Evolutionary conservation across 1,284 basidiomycete species (phyloP).

Genomic region (Vanrija sp.): DNA sequence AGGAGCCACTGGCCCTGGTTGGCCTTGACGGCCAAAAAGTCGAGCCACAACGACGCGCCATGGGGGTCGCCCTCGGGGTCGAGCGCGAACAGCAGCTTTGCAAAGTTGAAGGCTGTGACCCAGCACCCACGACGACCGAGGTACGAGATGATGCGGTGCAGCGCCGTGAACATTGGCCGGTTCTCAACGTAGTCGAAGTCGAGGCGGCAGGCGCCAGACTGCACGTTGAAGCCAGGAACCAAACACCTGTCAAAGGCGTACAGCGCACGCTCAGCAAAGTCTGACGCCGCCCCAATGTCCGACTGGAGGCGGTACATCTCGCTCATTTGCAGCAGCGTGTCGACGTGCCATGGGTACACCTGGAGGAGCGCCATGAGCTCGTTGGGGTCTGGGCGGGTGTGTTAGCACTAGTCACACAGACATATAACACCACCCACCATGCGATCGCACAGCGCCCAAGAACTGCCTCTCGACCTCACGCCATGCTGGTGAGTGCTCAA

Average conservation of each 20-base stretch:
- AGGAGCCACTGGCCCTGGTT: constrained; percentile 76
- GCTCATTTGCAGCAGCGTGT: constrained; percentile 81
- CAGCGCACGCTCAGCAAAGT: constrained; percentile 78
- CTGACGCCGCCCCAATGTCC: constrained; percentile 76
- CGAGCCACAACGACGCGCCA: constrained; percentile 74
- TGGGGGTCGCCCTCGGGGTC: constrained; percentile 83
- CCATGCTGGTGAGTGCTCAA: constrained; percentile 78
- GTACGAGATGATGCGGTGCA: constrained; percentile 76
- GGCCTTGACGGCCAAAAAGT: constrained; percentile 74
- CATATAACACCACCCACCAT: constrained; percentile 55
- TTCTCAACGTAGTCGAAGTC: constrained; percentile 65
- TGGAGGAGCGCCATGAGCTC: constrained; percentile 52
- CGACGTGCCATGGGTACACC: constrained; percentile 70
- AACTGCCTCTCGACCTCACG: constrained; percentile 74
- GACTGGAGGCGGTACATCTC: constrained; percentile 73
- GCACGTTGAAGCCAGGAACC: constrained; percentile 75
- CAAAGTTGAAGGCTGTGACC: constrained; percentile 83
- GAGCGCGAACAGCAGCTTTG: constrained; percentile 70
- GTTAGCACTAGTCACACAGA: not conserved
- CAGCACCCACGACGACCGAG: constrained; percentile 80
- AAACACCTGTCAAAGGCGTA: constrained; percentile 86
- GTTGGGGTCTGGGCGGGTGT: constrained; percentile 45
- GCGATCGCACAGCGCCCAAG: constrained; percentile 70
- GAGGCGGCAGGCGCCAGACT: constrained; percentile 70
- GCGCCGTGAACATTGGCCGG: constrained; percentile 53